Base-by-base conservation (phyloP, 2,329 filamentous ascomycete species). In the Aspergillus sclerotialis region DNA sequence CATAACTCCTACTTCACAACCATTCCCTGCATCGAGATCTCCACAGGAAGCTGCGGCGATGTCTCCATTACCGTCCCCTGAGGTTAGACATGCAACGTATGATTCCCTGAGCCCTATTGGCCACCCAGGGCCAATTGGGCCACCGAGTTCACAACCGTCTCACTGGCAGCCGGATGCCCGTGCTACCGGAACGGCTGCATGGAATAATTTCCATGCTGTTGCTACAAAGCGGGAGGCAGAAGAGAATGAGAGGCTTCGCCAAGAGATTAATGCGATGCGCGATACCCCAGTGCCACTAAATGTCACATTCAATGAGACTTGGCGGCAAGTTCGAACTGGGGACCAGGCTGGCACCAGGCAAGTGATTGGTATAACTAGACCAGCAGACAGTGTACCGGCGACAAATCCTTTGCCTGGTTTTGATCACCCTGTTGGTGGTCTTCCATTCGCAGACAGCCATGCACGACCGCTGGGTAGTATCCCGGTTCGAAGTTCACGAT, bases 71-170 rank as follows among this genome's bases (percentile, higher is more conserved):
- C 52, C 61, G 12, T 63, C 63, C 4, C 58, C 65, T 4, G 64
- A 68, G 38, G 49, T 53, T 28, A 51, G 59, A 27, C 54, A 58
- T 35, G 46, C 57, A 16, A 42, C 53, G 21, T 59, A 58, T 38
- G 65, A 67, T 23, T 42, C 57, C 23, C 38, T 67, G 15, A 61
- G 56, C 18, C 58, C 63, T 7, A 63, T 65, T 30, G 51, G 53
- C 34, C 62, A 58, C 12, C 67, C 67, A 15, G 60, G 60, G 9
- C 67, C 67, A 5, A 71, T 70, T 34, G 67, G 60, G 5, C 67
- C 67, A 16, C 68, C 67, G 9, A 60, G 53, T 28, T 50, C 53
- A 21, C 61, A 65, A 17, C 46, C 47, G 12, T 34, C 42, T 32
- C 45, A 53, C 13, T 56, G 56, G 58, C 50, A 52, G 40, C 42